phyloP scores from a whole-genome alignment of 805 yeast genomes.

The Clavispora santaluciae region DNA sequence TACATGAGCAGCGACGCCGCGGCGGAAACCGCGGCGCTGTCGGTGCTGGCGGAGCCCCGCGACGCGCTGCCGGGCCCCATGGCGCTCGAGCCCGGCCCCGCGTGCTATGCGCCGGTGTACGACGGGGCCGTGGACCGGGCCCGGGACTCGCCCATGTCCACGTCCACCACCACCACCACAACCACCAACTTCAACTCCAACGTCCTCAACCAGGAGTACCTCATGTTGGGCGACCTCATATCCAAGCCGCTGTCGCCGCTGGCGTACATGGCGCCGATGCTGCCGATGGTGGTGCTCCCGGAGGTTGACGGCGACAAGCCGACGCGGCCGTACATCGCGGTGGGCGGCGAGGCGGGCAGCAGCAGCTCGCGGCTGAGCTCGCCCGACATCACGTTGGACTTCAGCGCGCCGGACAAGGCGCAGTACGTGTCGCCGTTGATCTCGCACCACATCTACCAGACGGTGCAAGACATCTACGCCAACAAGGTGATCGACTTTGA shows the following conservation, averaged over 20 bases:
- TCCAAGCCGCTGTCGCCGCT: slow-evolving; percentile 39
- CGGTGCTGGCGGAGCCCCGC: neutral
- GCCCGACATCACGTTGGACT: slow-evolving; percentile 11
- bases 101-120: neutral
- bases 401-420: slow-evolving; percentile 11
- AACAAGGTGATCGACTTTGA: slow-evolving; percentile 49
- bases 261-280: slow-evolving; percentile 24
- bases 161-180: slow-evolving; percentile 7
- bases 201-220: slow-evolving; percentile 47
- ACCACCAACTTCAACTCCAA: slow-evolving; percentile 34
- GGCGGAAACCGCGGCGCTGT: neutral
- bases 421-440: slow-evolving; percentile 56
- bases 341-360: slow-evolving; percentile 21
- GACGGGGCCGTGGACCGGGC: neutral
- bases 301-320: slow-evolving; percentile 16
- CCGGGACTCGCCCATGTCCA: neutral
- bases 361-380: slow-evolving; percentile 7
- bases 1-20: slow-evolving; percentile 18
- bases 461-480: slow-evolving; percentile 45
- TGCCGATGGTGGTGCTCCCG: slow-evolving; percentile 6
- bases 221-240: slow-evolving; percentile 47
- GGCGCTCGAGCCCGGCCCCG: neutral
- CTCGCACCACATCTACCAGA: slow-evolving; percentile 51
- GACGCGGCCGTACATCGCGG: slow-evolving; percentile 39
- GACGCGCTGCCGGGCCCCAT: too few relatives aligned